phyloP scores from a whole-genome alignment of 495 filamentous ascomycete genomes.

The Xylaria bambusicola region DNA sequence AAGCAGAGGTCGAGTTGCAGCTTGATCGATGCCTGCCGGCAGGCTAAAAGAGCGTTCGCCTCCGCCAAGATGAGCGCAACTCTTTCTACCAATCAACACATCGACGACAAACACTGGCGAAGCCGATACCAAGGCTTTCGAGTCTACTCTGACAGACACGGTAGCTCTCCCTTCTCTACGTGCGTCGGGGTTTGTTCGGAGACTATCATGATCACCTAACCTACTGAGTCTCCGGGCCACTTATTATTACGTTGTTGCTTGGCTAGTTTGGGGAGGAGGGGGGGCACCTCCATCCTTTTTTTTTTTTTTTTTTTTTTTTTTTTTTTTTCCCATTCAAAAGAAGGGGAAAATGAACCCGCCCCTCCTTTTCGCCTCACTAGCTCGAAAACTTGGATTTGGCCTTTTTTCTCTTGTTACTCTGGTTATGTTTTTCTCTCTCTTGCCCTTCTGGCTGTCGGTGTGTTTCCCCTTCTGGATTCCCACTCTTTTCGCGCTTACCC shows the following conservation, averaged over 20 bases:
- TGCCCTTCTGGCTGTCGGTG: too few relatives aligned
- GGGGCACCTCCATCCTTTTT: background rate
- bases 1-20: background rate
- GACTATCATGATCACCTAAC: background rate
- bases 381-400: too few relatives aligned
- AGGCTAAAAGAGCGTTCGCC: background rate
- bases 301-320: background rate
- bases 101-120: background rate
- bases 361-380: too few relatives aligned
- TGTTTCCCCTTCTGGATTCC: too few relatives aligned
- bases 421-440: too few relatives aligned
- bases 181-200: background rate
- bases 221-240: too few relatives aligned
- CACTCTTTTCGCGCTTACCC: too few relatives aligned
- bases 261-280: too few relatives aligned
- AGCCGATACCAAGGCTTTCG: background rate
- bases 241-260: conserved; percentile 1
- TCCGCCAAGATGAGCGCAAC: background rate
- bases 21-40: conserved; percentile 13
- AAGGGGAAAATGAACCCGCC: too few relatives aligned
- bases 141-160: background rate
- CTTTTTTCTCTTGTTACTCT: background rate
- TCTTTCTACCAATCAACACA: conserved; percentile 14
- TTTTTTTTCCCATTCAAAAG: background rate
- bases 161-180: background rate